These are phyloP conservation scores for Sphaerulina populicola DNA, from an alignment of 2,329 filamentous ascomycete genomes.

Conservation along the genomic window DNA sequence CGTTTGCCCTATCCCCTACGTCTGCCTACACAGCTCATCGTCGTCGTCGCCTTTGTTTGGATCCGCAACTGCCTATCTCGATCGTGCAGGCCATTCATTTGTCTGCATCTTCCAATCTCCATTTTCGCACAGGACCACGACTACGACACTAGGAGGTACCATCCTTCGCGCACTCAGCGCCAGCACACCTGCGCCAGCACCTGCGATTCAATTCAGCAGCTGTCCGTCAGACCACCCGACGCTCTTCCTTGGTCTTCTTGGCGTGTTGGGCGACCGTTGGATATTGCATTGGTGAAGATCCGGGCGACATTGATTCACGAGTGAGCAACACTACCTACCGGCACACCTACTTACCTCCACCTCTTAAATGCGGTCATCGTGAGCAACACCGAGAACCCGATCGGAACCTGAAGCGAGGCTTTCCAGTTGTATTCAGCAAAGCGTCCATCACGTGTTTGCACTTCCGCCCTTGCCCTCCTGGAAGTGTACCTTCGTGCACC, in stretches of 20 bases:
- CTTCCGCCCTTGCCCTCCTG: constrained; percentile 1
- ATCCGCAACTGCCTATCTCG: neutral
- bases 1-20: neutral
- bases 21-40: neutral
- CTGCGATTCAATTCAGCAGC: constrained; percentile 6
- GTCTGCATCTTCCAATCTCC: neutral
- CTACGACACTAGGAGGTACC: neutral
- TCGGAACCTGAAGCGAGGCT: constrained; percentile 3
- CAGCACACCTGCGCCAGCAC: neutral
- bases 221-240: neutral
- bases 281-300: neutral
- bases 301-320: neutral
- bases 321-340: neutral
- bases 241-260: constrained; percentile 2
- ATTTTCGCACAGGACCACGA: constrained; percentile 5
- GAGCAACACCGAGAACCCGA: neutral
- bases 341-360: too few relatives aligned
- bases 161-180: constrained; percentile 1
- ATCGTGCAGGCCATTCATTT: neutral
- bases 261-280: neutral
- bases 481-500: neutral
- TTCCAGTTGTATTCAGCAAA: neutral
- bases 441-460: neutral
- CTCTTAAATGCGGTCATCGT: neutral
- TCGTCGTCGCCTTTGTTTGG: neutral